phyloP scores from a whole-genome alignment of 106 monocot species.

The Iris macrosiphon region DNA sequence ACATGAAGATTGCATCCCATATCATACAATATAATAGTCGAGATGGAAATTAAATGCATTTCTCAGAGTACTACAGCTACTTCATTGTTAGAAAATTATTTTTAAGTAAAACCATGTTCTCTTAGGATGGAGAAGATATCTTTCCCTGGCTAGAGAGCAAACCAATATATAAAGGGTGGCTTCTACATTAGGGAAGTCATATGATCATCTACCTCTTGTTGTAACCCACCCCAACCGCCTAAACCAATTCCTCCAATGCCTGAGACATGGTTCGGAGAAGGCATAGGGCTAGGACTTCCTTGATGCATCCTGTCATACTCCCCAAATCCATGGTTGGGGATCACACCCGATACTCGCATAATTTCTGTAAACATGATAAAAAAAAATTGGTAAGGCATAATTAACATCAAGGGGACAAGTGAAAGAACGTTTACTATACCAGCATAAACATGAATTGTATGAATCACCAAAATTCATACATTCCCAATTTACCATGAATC shows the following conservation, averaged over 20 bases:
- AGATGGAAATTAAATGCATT: too few relatives aligned
- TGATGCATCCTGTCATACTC: conserved; percentile 64
- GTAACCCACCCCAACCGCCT: conserved; percentile 59
- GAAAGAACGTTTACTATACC: too few relatives aligned
- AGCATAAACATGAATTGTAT: too few relatives aligned
- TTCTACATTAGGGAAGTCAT: background rate
- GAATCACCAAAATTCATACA: too few relatives aligned
- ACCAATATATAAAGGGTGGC: background rate
- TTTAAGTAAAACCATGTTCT: too few relatives aligned
- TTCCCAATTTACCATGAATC: too few relatives aligned
- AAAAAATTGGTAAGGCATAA: background rate
- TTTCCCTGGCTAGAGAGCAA: too few relatives aligned
- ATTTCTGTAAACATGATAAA: conserved; percentile 48
- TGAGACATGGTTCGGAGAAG: conserved; percentile 39
- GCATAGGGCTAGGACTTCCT: conserved; percentile 89
- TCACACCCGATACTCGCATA: conserved; percentile 65
- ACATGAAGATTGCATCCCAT: too few relatives aligned
- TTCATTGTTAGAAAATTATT: too few relatives aligned
- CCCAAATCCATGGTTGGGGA: conserved; percentile 63
- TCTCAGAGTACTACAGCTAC: too few relatives aligned
- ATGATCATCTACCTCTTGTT: conserved; percentile 56
- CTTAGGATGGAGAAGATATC: too few relatives aligned
- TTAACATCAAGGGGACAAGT: background rate
- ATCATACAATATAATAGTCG: too few relatives aligned
- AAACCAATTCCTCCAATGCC: conserved; percentile 34